Base-by-base conservation (phyloP, 352 stramenopile species). In the Globisporangium solare region DNA sequence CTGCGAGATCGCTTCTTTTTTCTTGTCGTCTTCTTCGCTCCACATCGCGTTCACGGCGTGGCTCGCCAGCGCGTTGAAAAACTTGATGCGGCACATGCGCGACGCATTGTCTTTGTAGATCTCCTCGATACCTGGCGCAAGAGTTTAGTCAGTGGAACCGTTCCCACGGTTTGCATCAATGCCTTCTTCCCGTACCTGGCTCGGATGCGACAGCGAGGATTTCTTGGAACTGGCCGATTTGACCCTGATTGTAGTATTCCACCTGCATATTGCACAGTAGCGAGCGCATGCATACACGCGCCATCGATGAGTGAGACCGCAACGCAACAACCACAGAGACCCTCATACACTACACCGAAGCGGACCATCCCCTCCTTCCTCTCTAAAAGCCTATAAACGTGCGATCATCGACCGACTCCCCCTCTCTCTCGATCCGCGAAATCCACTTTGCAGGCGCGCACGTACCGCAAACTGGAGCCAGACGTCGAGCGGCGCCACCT, bases 381-480 rank as follows among this genome's bases (percentile, higher is more conserved):
- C 31, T 39, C 15, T 11, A 37, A 35, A 15, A 35, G 27, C 27
- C 27, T 35, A 35, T 35, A 35, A 35, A 35, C 7, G 27, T 10
- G 27, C 27, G 6, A 6, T 35, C 27, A 35, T 35, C 27, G 10
- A 40, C n/a, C n/a, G n/a, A n/a, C n/a, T 56, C 21, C n/a, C 35
- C 14, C 6, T 39, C 13, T 21, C 6, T 39, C 13, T 21, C 21
- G 39, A 41, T 35, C 27, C 27, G 27, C 7, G 27, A 35, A 35
- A 35, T 35, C 27, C 27, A 35, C 10, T 17, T 42, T 42, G 37
- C 10, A 17, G 14, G 43, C 21, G 2, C 7, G 27, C 22, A 69
- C 82, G 63, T 68, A 93, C 87, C 39, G 89, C 89, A 66, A 97
- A 94, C 54, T 93, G 79, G 50, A 97, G 77, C 89, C 89, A 97